A percentile compares a stretch with the other conserved stretches of the same genome.
Conservation (phyloP, 176 grass and related monocot species). For the Coix lacrymajobi region DNA sequence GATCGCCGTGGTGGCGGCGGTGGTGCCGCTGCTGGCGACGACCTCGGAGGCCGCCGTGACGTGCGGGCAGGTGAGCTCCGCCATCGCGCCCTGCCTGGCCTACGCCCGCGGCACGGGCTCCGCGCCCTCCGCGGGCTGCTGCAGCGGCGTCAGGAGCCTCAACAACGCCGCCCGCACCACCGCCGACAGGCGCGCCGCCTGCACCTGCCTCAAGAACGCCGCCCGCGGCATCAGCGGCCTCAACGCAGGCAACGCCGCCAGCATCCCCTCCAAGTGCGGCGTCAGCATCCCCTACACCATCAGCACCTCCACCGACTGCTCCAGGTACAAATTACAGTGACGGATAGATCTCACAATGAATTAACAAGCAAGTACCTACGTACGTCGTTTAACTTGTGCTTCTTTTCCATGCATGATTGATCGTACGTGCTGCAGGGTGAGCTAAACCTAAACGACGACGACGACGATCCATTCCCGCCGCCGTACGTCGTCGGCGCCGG, state of each 20-base stretch:
- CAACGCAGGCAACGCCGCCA: slow-evolving; percentile 21
- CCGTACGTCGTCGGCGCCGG: too few relatives aligned
- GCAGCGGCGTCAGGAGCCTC: slow-evolving; percentile 35
- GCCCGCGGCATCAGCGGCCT: neutral
- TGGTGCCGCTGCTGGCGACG: neutral
- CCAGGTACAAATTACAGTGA: neutral
- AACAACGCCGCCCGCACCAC: neutral
- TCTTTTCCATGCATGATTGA: too few relatives aligned
- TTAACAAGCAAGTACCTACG: too few relatives aligned
- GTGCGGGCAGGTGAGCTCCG: slow-evolving; percentile 30
- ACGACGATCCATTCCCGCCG: too few relatives aligned
- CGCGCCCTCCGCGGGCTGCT: slow-evolving; percentile 3
- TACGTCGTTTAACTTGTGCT: too few relatives aligned
- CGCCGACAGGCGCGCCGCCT: slow-evolving; percentile 26
- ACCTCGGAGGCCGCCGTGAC: neutral
- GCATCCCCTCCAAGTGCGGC: slow-evolving; percentile 52
- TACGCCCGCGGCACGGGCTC: slow-evolving; percentile 24
- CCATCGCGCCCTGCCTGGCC: slow-evolving; percentile 21
- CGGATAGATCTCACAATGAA: neutral
- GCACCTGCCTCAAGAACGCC: slow-evolving; percentile 42
- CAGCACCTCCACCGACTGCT: slow-evolving; percentile 50
- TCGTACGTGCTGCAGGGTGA: neutral
- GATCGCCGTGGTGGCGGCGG: neutral
- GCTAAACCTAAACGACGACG: neutral
- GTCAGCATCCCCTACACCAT: slow-evolving; percentile 49